Evolutionary conservation across 345 rosid genomes (phyloP).

Genomic region (thale cress (Arabidopsis thaliana)): TAIR10.1 NC_003076.8:4678001-4678500

Average conservation of each 20-base stretch:
- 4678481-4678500: conserved; percentile 50
- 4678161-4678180: conserved; percentile 52
- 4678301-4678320: conserved; percentile 62
- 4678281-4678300: conserved; percentile 67
- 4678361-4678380: conserved; percentile 70
- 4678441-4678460: conserved; percentile 76
- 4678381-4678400: conserved; percentile 65
- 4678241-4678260: conserved; percentile 35
- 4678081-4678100: conserved; percentile 21
- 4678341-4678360: conserved; percentile 83
- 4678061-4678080: conserved; percentile 1
- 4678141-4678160: conserved; percentile 82
- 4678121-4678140: conserved; percentile 57
- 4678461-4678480: conserved; percentile 66
- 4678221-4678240: conserved; percentile 56
- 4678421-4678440: conserved; percentile 76
- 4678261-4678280: conserved; percentile 66
- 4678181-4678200: conserved; percentile 64
- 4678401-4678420: conserved; percentile 65
- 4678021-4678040: neutral
- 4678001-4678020: no score
- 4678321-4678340: conserved; percentile 83
- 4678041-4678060: conserved; percentile 6
- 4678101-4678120: neutral
- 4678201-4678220: conserved; percentile 73